Conservation (phyloP, 2,329 filamentous ascomycete species). For the Macrophomina phaseolina region DNA sequence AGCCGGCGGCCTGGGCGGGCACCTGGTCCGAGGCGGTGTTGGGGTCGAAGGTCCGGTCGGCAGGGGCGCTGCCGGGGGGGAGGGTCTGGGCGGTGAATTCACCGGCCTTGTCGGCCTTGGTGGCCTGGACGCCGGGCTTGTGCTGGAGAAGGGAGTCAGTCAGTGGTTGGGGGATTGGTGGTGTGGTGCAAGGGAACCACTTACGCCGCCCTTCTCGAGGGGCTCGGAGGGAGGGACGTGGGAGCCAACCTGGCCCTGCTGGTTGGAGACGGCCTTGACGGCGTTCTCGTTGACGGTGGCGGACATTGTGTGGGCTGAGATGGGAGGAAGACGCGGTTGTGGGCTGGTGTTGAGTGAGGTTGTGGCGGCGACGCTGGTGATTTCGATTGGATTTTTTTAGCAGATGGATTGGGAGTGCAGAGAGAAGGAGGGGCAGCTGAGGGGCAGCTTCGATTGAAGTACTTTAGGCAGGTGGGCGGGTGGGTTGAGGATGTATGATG, state of each 20-base stretch:
- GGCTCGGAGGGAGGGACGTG: conserved; percentile 59
- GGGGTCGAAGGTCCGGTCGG: conserved; percentile 50
- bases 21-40: conserved; percentile 51
- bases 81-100: conserved; percentile 69
- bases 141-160: conserved; percentile 56
- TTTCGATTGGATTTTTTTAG: background rate
- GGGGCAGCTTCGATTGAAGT: background rate
- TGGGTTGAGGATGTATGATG: background rate
- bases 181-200: conserved; percentile 33
- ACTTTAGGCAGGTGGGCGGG: background rate
- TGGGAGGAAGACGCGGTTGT: background rate
- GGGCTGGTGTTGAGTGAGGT: background rate
- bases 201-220: conserved; percentile 60
- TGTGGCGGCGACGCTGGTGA: background rate
- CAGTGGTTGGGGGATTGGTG: background rate
- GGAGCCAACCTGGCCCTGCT: conserved; percentile 63
- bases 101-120: conserved; percentile 62
- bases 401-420: background rate
- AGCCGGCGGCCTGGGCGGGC: conserved; percentile 32
- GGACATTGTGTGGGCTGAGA: conserved; percentile 43
- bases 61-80: conserved; percentile 68
- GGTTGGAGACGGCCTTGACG: conserved; percentile 47
- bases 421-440: too few relatives aligned
- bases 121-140: conserved; percentile 65
- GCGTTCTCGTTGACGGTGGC: conserved; percentile 58